Evolutionary conservation across 1,139 yeast species (phyloP), one percentile per base, ranked within the genome.

Genomic region (Saccharomyces hybrid): DNA sequence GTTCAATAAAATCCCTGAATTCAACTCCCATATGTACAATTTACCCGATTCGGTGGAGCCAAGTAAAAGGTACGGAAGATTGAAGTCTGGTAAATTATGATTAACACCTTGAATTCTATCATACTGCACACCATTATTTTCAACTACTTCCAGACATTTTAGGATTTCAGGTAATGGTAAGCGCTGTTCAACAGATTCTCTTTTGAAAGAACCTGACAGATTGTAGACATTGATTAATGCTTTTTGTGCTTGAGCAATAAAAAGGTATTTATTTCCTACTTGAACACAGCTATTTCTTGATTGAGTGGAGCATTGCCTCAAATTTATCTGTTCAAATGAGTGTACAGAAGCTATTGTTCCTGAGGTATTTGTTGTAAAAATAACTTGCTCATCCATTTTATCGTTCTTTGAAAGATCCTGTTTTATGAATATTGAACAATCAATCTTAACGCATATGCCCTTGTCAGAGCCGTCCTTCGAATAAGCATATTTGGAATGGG

Each of bases 81-180:
- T 71, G 65, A 76, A 79, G 47, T 65, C 65, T 14, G 71, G 67
- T 23, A 65, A 50, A 59, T 29, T 56, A 32, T 58, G 59, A 4
- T 9, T 20, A 1, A 3, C 56, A 61, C 14, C 57, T 61, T 1
- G 59, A 16, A 26, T 46, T 8, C 31, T 13, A 25, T 46, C 48
- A 27, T 26, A 46, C 48, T 46, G 48, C 14, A 26, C 16, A 11
- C 48, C 48, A 13, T 29, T 14, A 46, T 59, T 59, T 47, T 60
- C 60, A 11, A 68, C 65, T 11, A 65, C 64, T 47, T 66, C 76
- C 53, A 93, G 67, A 65, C 88, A 81, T 13, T 79, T 71, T 49
- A 91, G 71, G 54, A 81, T 82, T 69, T 89, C 98, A 0, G 98
- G 97, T 11, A 91, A 76, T 0, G 96, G 95, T 47, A 91, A 77